Conservation (phyloP, 768 basidiomycete genomes). For the Thelephora aurantiotincta region DNA sequence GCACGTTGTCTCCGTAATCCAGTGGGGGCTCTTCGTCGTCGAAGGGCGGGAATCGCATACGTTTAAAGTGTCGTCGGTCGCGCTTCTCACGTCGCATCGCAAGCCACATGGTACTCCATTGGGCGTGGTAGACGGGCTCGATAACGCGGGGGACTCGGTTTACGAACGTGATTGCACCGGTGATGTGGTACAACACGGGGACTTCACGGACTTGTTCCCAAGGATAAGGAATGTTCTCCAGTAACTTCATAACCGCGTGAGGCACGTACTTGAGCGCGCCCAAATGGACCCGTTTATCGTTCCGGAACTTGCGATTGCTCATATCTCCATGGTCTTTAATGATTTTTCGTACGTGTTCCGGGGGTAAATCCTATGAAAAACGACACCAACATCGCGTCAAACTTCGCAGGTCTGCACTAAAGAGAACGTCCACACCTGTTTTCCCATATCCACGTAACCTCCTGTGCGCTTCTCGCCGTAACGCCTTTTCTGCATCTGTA, state of each 20-base stretch:
- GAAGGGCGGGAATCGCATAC: constrained; percentile 98
- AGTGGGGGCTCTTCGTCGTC: constrained; percentile 98
- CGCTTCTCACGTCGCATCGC: constrained; percentile 98
- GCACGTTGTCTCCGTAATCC: constrained; percentile 97
- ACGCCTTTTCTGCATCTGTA: constrained; percentile 83
- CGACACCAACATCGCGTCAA: constrained; percentile 8
- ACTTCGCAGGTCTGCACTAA: not conserved
- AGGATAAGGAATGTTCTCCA: constrained; percentile 95
- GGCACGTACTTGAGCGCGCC: constrained; percentile 98
- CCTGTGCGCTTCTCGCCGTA: constrained; percentile 87
- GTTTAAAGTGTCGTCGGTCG: constrained; percentile 97
- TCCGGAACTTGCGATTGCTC: constrained; percentile 98
- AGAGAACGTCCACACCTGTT: constrained; percentile 45
- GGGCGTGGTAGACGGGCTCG: constrained; percentile 96
- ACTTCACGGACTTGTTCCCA: constrained; percentile 99
- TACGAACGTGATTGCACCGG: constrained; percentile 98
- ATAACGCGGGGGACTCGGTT: constrained; percentile 96
- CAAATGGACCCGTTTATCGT: constrained; percentile 98
- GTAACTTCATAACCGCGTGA: constrained; percentile 96
- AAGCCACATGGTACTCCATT: constrained; percentile 99
- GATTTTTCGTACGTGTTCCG: constrained; percentile 97
- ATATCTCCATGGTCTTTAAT: constrained; percentile 99
- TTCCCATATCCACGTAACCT: constrained; percentile 84
- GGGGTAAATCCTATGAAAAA: constrained; percentile 66
- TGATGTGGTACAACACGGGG: constrained; percentile 96